phyloP scores from a whole-genome alignment of 2,329 filamentous ascomycete species.

The Emericellopsis cladophorae region DNA sequence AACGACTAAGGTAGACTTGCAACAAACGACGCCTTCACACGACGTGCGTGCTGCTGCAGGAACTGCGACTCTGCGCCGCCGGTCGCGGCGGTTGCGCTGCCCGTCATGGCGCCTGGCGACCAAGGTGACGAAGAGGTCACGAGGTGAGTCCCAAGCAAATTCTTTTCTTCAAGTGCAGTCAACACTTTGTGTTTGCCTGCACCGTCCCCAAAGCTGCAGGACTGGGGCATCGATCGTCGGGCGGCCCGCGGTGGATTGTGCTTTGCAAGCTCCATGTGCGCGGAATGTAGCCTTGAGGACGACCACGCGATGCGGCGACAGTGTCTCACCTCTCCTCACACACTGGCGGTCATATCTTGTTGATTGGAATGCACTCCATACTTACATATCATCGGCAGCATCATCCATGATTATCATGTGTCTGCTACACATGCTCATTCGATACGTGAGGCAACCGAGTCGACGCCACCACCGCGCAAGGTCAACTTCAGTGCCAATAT shows the following conservation, averaged over 20 bases:
- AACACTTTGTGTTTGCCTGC: background rate
- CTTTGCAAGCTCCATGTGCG: background rate
- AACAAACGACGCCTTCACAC: background rate
- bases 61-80: no score
- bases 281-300: background rate
- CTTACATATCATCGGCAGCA: background rate
- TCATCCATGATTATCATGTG: background rate
- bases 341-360: background rate
- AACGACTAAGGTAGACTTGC: no score
- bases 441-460: background rate
- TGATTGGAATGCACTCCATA: background rate
- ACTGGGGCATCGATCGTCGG: no score
- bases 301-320: background rate
- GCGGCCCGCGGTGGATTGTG: background rate
- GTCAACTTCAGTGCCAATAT: conserved; percentile 31
- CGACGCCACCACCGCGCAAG: conserved; percentile 6
- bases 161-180: background rate
- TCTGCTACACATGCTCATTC: background rate
- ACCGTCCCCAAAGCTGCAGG: no score
- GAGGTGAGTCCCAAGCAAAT: background rate
- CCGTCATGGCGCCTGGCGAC: background rate
- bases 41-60: background rate
- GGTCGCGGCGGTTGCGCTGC: background rate
- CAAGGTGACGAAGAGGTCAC: background rate
- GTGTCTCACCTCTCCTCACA: background rate